Base-by-base conservation (phyloP, 1,139 yeast species). In the Magnusiomyces sp. region DNA sequence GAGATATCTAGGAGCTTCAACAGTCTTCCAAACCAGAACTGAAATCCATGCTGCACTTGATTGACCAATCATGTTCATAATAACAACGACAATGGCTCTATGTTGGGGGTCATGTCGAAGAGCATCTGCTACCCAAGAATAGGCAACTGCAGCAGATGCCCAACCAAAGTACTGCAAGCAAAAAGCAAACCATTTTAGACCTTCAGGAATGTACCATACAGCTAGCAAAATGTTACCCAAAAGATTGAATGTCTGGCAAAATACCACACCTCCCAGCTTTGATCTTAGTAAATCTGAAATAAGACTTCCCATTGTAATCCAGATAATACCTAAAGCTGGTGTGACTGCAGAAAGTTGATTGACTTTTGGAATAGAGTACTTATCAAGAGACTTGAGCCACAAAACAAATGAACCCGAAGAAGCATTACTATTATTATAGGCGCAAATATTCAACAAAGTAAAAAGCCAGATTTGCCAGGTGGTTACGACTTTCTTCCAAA, bases 351-450 rank as follows among this genome's bases (percentile, higher is more conserved):
- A 64, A 47, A 67, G 56, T 44, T 68, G 53, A 53, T 78, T 76
- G 31, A 73, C 60, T 55, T 70, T 66, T 2, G 70, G 68, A 16
- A 67, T 63, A 1, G 67, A 50, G 57, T 68, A 78, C 48, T 69
- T 65, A 38, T 45, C 41, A 39, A 72, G 62, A 17, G 77, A 72
- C 56, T 74, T 70, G 48, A 76, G 64, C 80, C 81, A 76, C 49
- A 76, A 64, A 16, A 76, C 67, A 61, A 77, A 81, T 19, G 71
- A 67, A 43, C 87, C 82, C 4, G 75, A 67, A 2, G 72, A 60
- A 17, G 74, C 72, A 56, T 71, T 76, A 52, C 67, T 70, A 63
- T 77, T 77, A 61, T 78, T 78, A 85, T 85, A 81, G 60, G 82
- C 79, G 63, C 80, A 76, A 38, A 77, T 67, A 56, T 77, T 73